phyloP scores from a whole-genome alignment of 495 filamentous ascomycete genomes.

The Lasiosphaeriaceae sp. region DNA sequence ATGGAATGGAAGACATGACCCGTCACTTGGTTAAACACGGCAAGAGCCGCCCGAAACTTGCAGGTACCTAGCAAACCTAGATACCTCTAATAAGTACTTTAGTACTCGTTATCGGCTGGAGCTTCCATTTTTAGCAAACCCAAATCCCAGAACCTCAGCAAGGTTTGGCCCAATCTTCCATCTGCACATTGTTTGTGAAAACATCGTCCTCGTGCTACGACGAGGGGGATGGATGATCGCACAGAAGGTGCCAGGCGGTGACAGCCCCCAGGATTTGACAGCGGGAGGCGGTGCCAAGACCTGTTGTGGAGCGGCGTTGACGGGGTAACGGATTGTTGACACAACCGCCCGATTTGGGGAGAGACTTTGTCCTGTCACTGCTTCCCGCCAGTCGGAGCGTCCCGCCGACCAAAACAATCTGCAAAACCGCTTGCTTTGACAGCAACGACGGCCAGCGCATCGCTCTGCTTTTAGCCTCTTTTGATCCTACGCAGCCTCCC shows the following conservation, averaged over 20 bases:
- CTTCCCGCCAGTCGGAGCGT: slow-evolving; percentile 1
- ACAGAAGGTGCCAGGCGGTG: no score
- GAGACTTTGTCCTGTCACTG: neutral
- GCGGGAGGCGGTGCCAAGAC: neutral
- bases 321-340: slow-evolving; percentile 1
- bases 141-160: neutral
- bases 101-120: neutral
- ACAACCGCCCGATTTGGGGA: neutral
- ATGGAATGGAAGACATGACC: no score
- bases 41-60: neutral
- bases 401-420: slow-evolving; percentile 8
- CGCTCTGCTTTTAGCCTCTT: slow-evolving; percentile 17
- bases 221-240: no score
- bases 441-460: slow-evolving; percentile 24
- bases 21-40: neutral
- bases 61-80: neutral
- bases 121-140: neutral
- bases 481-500: neutral
- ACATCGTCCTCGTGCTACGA: no score
- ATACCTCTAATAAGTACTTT: neutral
- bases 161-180: no score
- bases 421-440: neutral
- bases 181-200: no score
- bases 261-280: neutral
- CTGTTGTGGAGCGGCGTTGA: neutral